Conservation (phyloP, 2,329 filamentous ascomycete genomes). For the Escovopsis sp. region DNA sequence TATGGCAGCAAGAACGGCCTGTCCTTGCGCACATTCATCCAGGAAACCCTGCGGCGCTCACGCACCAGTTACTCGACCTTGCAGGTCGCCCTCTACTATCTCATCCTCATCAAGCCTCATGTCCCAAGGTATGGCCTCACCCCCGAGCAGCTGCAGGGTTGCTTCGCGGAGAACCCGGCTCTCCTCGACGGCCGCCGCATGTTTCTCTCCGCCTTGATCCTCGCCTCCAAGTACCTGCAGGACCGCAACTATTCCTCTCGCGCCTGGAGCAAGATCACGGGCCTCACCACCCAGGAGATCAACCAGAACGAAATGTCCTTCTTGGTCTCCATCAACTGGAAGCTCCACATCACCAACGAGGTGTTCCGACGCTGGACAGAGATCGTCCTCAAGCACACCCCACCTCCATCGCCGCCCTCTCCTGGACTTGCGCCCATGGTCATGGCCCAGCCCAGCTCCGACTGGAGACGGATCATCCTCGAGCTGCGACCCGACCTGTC, state of each 20-base stretch:
- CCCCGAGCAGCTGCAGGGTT: constrained; percentile 67
- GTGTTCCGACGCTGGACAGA: constrained; percentile 90
- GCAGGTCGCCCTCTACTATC: constrained; percentile 91
- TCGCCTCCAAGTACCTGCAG: constrained; percentile 95
- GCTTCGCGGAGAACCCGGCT: constrained; percentile 56
- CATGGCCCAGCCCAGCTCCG: constrained; percentile 31
- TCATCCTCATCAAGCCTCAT: constrained; percentile 84
- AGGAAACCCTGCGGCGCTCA: constrained; percentile 88
- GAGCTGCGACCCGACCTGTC: constrained; percentile 41
- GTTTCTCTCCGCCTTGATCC: constrained; percentile 87
- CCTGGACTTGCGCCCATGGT: constrained; percentile 31
- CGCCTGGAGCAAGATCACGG: constrained; percentile 98
- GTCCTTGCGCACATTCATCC: constrained; percentile 87
- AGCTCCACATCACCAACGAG: constrained; percentile 79
- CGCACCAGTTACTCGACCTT: constrained; percentile 95
- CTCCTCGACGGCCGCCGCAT: constrained; percentile 93
- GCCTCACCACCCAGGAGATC: constrained; percentile 84
- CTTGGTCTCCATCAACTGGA: constrained; percentile 80
- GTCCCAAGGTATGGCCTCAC: constrained; percentile 75
- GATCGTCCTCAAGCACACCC: constrained; percentile 74
- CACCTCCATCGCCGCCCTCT: constrained; percentile 47
- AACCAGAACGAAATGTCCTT: constrained; percentile 95
- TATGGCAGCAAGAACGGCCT: constrained; percentile 63
- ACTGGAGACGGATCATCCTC: constrained; percentile 46
- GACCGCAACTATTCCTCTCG: constrained; percentile 95